Conservation (phyloP, 2,329 filamentous ascomycete genomes). For the Fusarium abutilonis region DNA sequence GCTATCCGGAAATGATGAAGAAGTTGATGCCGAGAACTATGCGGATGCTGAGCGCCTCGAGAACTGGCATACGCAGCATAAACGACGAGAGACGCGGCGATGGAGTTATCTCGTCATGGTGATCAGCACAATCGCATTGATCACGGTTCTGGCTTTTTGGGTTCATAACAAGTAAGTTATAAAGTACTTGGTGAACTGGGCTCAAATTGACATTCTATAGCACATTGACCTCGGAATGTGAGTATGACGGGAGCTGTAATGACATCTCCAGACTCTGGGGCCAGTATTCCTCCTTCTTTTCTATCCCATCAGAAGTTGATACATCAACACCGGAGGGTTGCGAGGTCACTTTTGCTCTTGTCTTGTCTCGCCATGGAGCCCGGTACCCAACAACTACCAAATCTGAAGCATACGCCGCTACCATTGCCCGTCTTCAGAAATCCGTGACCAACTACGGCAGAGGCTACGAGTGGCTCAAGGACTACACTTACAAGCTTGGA, state of each 20-base stretch:
- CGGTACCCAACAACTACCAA: constrained; percentile 80
- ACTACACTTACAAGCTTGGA: constrained; percentile 77
- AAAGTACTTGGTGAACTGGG: not conserved
- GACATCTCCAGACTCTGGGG: constrained; percentile 76
- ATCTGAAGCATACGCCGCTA: constrained; percentile 67
- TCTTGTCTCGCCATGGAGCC: constrained; percentile 86
- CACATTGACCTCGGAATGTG: constrained; percentile 36
- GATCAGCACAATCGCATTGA: constrained; percentile 28
- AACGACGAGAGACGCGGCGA: constrained; percentile 31
- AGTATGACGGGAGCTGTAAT: constrained; percentile 58
- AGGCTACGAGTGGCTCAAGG: constrained; percentile 74
- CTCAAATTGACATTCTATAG: constrained; percentile 10
- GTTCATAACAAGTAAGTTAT: constrained; percentile 34
- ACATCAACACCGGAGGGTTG: constrained; percentile 72
- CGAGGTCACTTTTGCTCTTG: constrained; percentile 79
- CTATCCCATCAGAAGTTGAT: constrained; percentile 73
- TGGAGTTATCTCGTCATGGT: constrained; percentile 40
- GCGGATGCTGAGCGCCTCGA: constrained; percentile 34
- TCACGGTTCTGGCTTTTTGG: constrained; percentile 34
- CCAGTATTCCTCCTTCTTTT: constrained; percentile 87
- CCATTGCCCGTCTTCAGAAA: constrained; percentile 73
- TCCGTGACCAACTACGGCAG: constrained; percentile 65
- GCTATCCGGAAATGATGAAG: constrained; percentile 24
- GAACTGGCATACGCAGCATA: constrained; percentile 34
- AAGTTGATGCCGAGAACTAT: constrained; percentile 13